A percentile compares a stretch with the other conserved stretches of the same genome.
These are phyloP conservation scores for Psilocybe sp. DNA, from an alignment of 768 basidiomycete genomes.

Conservation along the genomic window DNA sequence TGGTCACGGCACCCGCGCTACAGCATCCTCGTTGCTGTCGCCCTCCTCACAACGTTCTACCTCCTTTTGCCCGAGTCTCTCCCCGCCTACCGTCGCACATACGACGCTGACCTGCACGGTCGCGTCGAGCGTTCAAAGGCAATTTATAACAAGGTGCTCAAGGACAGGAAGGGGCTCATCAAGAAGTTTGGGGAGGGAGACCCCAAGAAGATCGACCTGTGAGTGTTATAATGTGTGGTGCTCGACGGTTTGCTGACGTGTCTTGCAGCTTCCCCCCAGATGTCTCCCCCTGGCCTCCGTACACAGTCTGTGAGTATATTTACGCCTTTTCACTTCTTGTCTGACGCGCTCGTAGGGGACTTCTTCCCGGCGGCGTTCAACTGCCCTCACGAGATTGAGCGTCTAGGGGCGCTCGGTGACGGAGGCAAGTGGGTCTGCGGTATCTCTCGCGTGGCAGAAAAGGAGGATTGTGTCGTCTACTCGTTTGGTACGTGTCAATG, in stretches of 20 bases:
- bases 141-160: constrained; percentile 43
- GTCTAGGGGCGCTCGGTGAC: constrained; percentile 54
- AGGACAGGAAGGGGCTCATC: constrained; percentile 45
- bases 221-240: constrained; percentile 13
- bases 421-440: constrained; percentile 76
- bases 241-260: background rate
- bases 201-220: constrained; percentile 46
- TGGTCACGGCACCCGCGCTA: constrained; percentile 53
- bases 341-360: constrained; percentile 38
- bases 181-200: constrained; percentile 48
- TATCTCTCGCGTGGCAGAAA: constrained; percentile 48
- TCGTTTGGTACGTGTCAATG: constrained; percentile 44
- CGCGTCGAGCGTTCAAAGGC: constrained; percentile 40
- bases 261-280: constrained; percentile 48
- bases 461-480: constrained; percentile 58
- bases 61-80: constrained; percentile 36
- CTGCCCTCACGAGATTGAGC: constrained; percentile 49
- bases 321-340: background rate
- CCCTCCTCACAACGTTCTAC: constrained; percentile 43
- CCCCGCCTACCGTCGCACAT: constrained; percentile 15
- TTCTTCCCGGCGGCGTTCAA: constrained; percentile 51
- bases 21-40: constrained; percentile 37
- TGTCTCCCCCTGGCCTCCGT: constrained; percentile 51
- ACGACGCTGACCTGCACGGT: constrained; percentile 32
- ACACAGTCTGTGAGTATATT: constrained; percentile 51